These are phyloP conservation scores for Papiliotrema nemorosa DNA, from an alignment of 1,284 basidiomycete genomes.

Conservation along the genomic window DNA sequence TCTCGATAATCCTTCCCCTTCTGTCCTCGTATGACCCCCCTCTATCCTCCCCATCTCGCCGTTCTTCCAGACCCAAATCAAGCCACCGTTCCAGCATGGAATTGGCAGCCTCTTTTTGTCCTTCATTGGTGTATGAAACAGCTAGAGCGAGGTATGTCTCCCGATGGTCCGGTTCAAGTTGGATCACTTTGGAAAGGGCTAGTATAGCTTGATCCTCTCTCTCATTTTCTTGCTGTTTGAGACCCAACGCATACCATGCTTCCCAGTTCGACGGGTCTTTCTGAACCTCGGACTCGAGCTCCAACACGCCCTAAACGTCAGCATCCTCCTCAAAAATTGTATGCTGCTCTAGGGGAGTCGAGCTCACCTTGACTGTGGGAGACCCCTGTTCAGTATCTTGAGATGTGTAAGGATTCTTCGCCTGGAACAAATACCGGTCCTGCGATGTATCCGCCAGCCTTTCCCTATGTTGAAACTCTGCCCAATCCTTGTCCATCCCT, in stretches of 20 bases:
- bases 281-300: constrained; percentile 87
- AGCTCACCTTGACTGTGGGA: constrained; percentile 34
- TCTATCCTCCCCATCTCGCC: constrained; percentile 1
- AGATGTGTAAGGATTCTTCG: constrained; percentile 69
- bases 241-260: constrained; percentile 88
- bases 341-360: constrained; percentile 6
- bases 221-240: constrained; percentile 98
- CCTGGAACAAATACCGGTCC: constrained; percentile 68
- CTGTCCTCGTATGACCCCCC: constrained; percentile 7
- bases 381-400: constrained; percentile 50
- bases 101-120: constrained; percentile 67
- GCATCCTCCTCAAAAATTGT: background rate
- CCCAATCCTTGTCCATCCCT: constrained; percentile 75
- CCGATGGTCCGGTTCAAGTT: constrained; percentile 71
- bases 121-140: constrained; percentile 90
- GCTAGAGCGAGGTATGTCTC: constrained; percentile 88
- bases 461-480: constrained; percentile 63
- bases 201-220: constrained; percentile 85
- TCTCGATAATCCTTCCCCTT: constrained; percentile 34
- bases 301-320: constrained; percentile 67
- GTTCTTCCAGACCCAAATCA: constrained; percentile 12
- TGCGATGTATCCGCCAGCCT: constrained; percentile 47
- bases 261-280: constrained; percentile 65
- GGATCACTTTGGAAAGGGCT: constrained; percentile 75
- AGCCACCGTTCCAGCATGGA: constrained; percentile 83